Percentiles rank a stretch among this genome's conserved stretches.
Conservation (phyloP, 495 filamentous ascomycete genomes). For the Aspergillus nanangensis region DNA sequence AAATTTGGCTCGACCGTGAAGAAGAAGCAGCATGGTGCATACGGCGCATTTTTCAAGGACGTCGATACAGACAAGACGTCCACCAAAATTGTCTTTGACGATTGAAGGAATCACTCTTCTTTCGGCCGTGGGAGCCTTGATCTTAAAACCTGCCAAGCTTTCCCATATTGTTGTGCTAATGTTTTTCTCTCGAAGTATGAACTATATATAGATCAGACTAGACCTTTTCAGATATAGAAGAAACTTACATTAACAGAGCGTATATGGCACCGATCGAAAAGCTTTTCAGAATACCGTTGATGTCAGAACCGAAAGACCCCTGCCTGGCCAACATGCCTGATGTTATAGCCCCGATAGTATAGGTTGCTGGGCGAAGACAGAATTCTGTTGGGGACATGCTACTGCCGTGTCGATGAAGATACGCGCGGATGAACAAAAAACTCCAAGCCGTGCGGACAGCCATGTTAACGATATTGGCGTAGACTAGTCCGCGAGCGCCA, state of each 20-base stretch:
- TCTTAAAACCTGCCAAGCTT: constrained; percentile 25
- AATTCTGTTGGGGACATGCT: constrained; percentile 25
- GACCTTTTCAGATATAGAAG: too few relatives aligned
- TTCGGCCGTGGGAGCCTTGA: constrained; percentile 16
- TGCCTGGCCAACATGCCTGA: constrained; percentile 23
- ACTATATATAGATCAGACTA: constrained; percentile 46
- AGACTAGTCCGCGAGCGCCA: constrained; percentile 77
- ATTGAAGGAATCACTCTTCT: constrained; percentile 34
- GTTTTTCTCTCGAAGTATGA: constrained; percentile 57
- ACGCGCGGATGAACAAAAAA: constrained; percentile 59
- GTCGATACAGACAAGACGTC: constrained; percentile 69
- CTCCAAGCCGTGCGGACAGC: constrained; percentile 77
- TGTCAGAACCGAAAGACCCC: constrained; percentile 17
- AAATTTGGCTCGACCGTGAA: constrained; percentile 98
- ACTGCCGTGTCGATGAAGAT: constrained; percentile 42
- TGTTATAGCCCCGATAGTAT: constrained; percentile 27
- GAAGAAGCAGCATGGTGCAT: constrained; percentile 91
- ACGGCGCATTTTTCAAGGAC: constrained; percentile 91
- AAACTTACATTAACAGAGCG: constrained; percentile 38
- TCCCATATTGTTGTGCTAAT: constrained; percentile 44
- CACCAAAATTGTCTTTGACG: constrained; percentile 91
- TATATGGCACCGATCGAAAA: constrained; percentile 50
- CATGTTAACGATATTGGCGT: constrained; percentile 87
- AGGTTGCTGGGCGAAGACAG: constrained; percentile 23
- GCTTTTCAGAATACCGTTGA: constrained; percentile 47